Evolutionary conservation across 1,284 basidiomycete species (phyloP).

Genomic region (Marasmius oreades): DNA sequence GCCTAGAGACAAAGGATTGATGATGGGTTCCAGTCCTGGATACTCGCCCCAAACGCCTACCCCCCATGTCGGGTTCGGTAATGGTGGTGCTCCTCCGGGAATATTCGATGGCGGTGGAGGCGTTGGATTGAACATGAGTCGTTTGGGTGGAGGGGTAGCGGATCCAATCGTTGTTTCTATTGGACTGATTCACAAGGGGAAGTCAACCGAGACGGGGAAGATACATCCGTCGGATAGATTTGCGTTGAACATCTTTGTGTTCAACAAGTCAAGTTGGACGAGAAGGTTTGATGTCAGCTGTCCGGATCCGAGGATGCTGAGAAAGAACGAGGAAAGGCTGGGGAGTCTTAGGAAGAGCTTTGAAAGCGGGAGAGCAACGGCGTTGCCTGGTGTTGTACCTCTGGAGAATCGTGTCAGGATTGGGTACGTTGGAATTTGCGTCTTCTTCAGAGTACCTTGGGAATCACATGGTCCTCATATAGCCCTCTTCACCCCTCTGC

Average conservation of each 20-base stretch:
- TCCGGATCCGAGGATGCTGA: constrained; percentile 48
- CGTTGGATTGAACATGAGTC: constrained; percentile 4
- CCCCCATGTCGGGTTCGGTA: constrained; percentile 37
- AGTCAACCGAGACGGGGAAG: constrained; percentile 32
- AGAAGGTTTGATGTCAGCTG: constrained; percentile 75
- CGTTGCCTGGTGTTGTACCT: constrained; percentile 63
- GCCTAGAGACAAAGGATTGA: constrained; percentile 45
- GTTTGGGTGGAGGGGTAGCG: constrained; percentile 31
- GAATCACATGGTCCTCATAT: neutral
- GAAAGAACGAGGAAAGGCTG: constrained; percentile 32
- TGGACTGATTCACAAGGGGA: constrained; percentile 37
- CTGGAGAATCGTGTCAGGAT: constrained; percentile 80
- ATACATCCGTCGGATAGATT: constrained; percentile 76
- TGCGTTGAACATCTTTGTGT: constrained; percentile 84
- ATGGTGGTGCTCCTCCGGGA: constrained; percentile 9
- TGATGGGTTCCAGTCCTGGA: constrained; percentile 7
- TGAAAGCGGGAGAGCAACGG: constrained; percentile 20
- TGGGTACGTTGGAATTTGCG: constrained; percentile 52
- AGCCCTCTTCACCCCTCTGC: constrained; percentile 79
- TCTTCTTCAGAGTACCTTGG: neutral
- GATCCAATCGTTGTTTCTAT: constrained; percentile 74
- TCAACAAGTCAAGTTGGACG: constrained; percentile 78
- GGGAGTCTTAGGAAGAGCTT: neutral
- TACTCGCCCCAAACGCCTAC: constrained; percentile 51
- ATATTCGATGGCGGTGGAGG: neutral